phyloP scores from a whole-genome alignment of 225 moss, liverwort and hornwort genomes.

The Lunularia cruciata region DNA sequence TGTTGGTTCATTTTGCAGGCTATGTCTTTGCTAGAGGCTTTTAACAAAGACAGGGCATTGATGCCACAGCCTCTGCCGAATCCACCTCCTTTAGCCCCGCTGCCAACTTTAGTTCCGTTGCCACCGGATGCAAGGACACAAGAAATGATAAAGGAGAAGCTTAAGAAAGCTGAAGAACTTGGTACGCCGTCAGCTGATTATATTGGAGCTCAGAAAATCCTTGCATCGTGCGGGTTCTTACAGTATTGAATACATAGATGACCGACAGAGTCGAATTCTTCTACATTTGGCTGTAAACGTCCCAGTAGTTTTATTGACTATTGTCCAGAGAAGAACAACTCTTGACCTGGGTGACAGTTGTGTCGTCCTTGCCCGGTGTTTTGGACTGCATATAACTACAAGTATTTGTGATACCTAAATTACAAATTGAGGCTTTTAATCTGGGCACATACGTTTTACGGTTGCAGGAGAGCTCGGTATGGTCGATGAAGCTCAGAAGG shows the following conservation, averaged over 20 bases:
- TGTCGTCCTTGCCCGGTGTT: too few species aligned
- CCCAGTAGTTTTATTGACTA: too few species aligned
- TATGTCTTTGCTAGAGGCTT: constrained; percentile 85
- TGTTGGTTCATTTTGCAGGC: constrained; percentile 64
- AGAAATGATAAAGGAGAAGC: constrained; percentile 93
- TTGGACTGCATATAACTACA: too few species aligned
- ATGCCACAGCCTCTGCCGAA: constrained; percentile 88
- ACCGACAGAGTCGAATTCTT: too few species aligned
- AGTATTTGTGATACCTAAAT: too few species aligned
- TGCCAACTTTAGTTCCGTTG: constrained; percentile 64
- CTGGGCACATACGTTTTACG: not conserved
- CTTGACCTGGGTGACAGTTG: too few species aligned
- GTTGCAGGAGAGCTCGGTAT: constrained; percentile 83
- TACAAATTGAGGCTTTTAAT: too few species aligned
- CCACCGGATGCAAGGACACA: constrained; percentile 93
- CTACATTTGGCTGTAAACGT: too few species aligned
- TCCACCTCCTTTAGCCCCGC: constrained; percentile 87
- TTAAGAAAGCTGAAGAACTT: constrained; percentile 95
- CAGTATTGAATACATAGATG: too few species aligned
- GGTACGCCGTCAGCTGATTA: constrained; percentile 60
- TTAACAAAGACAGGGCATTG: constrained; percentile 92
- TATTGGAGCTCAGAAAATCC: too few species aligned
- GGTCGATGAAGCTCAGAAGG: constrained; percentile 93
- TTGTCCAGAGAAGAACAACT: too few species aligned
- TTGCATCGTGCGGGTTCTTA: too few species aligned